phyloP scores from a whole-genome alignment of 371 early-diverging fungal species.

The Chytridium lagenaria region DNA sequence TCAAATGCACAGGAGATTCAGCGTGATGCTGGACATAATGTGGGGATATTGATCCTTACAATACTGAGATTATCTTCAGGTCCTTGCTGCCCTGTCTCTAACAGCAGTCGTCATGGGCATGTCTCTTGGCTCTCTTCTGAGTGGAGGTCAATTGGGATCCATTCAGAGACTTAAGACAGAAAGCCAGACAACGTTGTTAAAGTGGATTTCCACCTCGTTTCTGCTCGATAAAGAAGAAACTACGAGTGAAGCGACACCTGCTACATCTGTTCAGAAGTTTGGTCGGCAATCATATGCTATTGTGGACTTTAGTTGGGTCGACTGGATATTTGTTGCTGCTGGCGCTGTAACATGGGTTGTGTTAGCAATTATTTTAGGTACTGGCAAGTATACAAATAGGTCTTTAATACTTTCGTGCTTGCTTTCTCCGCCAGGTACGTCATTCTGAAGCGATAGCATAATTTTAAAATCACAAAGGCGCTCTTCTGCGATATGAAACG shows the following conservation, averaged over 20 bases:
- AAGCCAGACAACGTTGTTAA: no score
- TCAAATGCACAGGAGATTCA: background rate
- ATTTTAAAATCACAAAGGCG: background rate
- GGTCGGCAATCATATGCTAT: background rate
- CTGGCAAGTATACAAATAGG: background rate
- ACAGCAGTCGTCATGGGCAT: no score
- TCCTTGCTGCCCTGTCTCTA: no score
- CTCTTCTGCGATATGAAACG: background rate
- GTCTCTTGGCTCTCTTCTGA: no score
- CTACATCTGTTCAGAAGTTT: background rate
- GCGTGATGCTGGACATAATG: background rate
- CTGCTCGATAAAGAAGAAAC: no score
- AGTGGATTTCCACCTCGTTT: no score
- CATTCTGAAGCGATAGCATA: background rate
- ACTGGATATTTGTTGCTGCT: background rate
- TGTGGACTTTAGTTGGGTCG: background rate
- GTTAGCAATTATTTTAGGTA: background rate
- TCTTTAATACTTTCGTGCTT: background rate
- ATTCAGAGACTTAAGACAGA: no score
- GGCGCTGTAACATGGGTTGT: background rate
- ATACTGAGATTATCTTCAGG: no score
- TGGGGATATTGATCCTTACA: no score
- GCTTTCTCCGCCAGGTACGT: background rate
- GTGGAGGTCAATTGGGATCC: no score
- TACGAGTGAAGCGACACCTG: background rate